Evolutionary conservation across 352 stramenopile genomes (phyloP), one percentile per base, ranked within the genome.

Genomic region (Phytophthora macrochlamydospora): DNA sequence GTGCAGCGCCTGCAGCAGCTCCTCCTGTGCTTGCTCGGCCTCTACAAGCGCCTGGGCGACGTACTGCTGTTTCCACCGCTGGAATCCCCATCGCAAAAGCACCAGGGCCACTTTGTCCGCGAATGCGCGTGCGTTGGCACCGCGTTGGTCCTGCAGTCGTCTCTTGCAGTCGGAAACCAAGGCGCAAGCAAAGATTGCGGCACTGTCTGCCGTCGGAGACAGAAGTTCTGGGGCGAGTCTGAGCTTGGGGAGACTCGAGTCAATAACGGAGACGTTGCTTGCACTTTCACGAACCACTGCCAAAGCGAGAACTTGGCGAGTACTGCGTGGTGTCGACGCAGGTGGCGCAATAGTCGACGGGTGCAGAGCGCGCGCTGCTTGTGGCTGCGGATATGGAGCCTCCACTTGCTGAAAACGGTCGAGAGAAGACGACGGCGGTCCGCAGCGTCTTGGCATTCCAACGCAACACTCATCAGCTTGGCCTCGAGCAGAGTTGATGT

Each of bases 31-130:
- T 4, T 60, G 56, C 40, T 89, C 69, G 7, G 79, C 83, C 32
- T 83, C 60, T 14, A 62, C 35, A 13, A 87, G 62, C n/a, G 83
- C 83, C 7, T 59, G 13, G 4, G 56, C 56, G 14, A 92, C 52
- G 71, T 85, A 87, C 65, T 74, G 69, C 14, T 43, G 24, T 57
- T 89, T 90, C 83, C 83, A 92, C 44, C 51, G 31, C 9, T 59
- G 40, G 49, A 92, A 92, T 6, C 58, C 67, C 4, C 24, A 67
- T 24, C 78, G 65, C 28, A 67, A 14, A 24, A 79, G 14, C 7
- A 73, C 33, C 12, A 51, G 42, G 2, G 33, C 24, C 32, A 86
- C 49, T n/a, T 56, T 75, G 12, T 65, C 54, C 12, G 56, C 49
- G 32, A 83, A 73, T 7, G 62, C 77, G 12, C 69, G 58, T 13